Base-by-base conservation (phyloP, 768 basidiomycete genomes). In the Xerocomellus chrysenteron region DNA sequence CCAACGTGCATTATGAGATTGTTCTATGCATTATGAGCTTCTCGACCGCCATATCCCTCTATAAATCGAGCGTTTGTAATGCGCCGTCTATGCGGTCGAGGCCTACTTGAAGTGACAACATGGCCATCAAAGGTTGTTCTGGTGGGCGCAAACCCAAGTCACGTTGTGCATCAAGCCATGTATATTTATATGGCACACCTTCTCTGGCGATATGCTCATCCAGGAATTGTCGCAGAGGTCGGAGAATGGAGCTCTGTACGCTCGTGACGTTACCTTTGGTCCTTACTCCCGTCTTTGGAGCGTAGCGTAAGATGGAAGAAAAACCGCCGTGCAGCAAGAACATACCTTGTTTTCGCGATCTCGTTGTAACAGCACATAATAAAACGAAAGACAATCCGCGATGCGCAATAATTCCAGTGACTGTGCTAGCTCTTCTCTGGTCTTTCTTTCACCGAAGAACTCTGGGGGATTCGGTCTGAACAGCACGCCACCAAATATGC, bases 301-400 rank as follows among this genome's bases (percentile, higher is more conserved):
- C 24, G 9, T 11, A 24, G 45, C 19, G 50, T 62, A 33, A 55
- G 54, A 48, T 28, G 46, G 2, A 30, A 17, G 16, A 37, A 7
- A 28, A 26, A 50, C 35, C 30, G 26, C 24, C 14, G 19, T 21
- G 40, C 8, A 11, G 21, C 12, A 33, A 4, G 43, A 21, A 51
- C 74, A 4, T 47, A 88, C 90, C 65, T 68, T 67, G 64, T 91
- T 92, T 5, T 70, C 59, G 10, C 59, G 64, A 66, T 92, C 90
- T 59, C 87, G 73, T 44, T 74, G 68, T 9, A 90, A 63, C 17
- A 90, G 73, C 35, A 87, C 76, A 60, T 87, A 90, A 65, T 86
- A 88, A 49, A 91, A 77, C 17, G 82, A 81, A 6, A 92, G 72
- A 58, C 81, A 84, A 58, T 90, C 88, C 0, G 80, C 77, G 24